phyloP scores from a whole-genome alignment of 306 rosid genomes.

The Mucuna pruriens region DNA sequence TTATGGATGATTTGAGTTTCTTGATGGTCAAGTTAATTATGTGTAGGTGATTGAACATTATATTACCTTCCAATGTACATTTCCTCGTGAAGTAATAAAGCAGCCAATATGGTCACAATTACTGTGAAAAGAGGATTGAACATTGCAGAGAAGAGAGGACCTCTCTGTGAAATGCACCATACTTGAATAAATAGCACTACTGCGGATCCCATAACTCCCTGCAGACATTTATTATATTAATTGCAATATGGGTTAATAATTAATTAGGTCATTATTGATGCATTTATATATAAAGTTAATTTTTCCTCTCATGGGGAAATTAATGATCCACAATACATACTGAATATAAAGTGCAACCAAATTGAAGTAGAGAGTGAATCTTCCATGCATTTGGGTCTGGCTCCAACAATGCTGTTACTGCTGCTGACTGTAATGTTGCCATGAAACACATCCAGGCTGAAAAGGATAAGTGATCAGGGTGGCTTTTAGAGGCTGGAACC shows the following conservation, averaged over 20 bases:
- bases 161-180: conserved; percentile 57
- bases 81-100: conserved; percentile 54
- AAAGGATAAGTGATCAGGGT: conserved; percentile 53
- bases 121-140: conserved; percentile 56
- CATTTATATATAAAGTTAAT: too few relatives aligned
- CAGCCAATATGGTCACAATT: conserved; percentile 49
- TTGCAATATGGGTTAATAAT: background rate
- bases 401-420: conserved; percentile 40
- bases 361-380: conserved; percentile 37
- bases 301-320: too few relatives aligned
- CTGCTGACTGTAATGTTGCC: conserved; percentile 48
- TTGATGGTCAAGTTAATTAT: too few relatives aligned
- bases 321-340: conserved; percentile 22
- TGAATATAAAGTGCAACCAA: conserved; percentile 22
- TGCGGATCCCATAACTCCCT: conserved; percentile 63
- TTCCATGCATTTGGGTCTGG: conserved; percentile 49
- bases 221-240: background rate
- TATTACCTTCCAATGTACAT: conserved; percentile 46
- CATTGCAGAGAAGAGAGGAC: conserved; percentile 56
- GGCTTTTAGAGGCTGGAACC: conserved; percentile 48
- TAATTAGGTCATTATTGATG: too few relatives aligned
- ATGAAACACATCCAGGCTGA: conserved; percentile 70
- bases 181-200: conserved; percentile 51
- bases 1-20: too few relatives aligned
- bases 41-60: too few relatives aligned